Evolutionary conservation across 1,284 basidiomycete species (phyloP).

Genomic region (Ceratobasidium sp.): DNA sequence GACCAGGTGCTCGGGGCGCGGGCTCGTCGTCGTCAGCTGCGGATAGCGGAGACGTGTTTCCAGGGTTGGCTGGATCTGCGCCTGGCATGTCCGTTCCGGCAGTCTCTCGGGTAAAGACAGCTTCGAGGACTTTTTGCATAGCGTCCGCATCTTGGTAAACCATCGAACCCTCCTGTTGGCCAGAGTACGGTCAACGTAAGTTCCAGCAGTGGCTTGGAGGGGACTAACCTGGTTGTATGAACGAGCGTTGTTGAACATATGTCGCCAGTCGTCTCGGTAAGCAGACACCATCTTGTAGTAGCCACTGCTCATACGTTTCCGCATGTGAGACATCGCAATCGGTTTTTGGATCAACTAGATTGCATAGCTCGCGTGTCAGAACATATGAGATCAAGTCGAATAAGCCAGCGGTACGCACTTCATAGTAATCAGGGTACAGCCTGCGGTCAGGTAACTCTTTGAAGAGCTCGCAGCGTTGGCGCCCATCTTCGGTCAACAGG

Average conservation of each 20-base stretch:
- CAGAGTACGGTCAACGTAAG: neutral
- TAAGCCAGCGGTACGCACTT: slow-evolving; percentile 7
- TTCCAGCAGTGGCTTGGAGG: neutral
- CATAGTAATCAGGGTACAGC: slow-evolving; percentile 57
- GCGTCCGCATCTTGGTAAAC: slow-evolving; percentile 94
- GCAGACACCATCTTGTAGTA: slow-evolving; percentile 80
- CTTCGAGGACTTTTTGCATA: slow-evolving; percentile 87
- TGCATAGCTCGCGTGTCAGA: slow-evolving; percentile 87
- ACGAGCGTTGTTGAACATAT: slow-evolving; percentile 94
- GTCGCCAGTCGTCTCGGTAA: slow-evolving; percentile 83
- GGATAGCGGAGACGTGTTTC: slow-evolving; percentile 33
- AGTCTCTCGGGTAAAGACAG: slow-evolving; percentile 54
- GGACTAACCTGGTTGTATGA: slow-evolving; percentile 71
- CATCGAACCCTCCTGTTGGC: slow-evolving; percentile 79
- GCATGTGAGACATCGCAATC: slow-evolving; percentile 88
- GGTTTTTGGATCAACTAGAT: slow-evolving; percentile 78
- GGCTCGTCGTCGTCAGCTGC: slow-evolving; percentile 36
- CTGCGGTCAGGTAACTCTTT: slow-evolving; percentile 79
- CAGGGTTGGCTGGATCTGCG: slow-evolving; percentile 28
- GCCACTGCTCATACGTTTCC: slow-evolving; percentile 79
- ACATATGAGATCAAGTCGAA: slow-evolving; percentile 23
- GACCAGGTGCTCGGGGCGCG: slow-evolving; percentile 17
- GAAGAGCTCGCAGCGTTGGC: slow-evolving; percentile 87
- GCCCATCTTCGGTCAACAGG: slow-evolving; percentile 76
- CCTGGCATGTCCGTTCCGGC: slow-evolving; percentile 48